A percentile compares a stretch with the other conserved stretches of the same genome.
These are phyloP conservation scores for Starmerella potacharoeniae DNA, from an alignment of 805 yeast genomes.

Conservation along the genomic window DNA sequence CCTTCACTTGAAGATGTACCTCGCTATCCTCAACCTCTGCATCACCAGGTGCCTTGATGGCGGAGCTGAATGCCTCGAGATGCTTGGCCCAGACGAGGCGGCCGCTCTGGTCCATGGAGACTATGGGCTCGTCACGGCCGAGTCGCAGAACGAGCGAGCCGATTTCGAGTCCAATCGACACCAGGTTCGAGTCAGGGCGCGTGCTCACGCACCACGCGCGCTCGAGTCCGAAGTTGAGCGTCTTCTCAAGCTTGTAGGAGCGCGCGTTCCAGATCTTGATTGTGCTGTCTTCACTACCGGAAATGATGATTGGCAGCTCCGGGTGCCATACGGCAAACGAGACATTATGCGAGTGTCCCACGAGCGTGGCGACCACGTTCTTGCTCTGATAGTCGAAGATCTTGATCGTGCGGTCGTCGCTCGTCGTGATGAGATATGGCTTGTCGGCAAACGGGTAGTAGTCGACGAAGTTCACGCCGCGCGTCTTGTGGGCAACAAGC, in stretches of 20 bases:
- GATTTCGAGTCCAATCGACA: slow-evolving; percentile 90
- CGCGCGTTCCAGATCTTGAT: slow-evolving; percentile 90
- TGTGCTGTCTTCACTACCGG: slow-evolving; percentile 96
- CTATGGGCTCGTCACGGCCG: slow-evolving; percentile 89
- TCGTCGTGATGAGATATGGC: slow-evolving; percentile 84
- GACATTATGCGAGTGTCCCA: slow-evolving; percentile 88
- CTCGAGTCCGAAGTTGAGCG: slow-evolving; percentile 82
- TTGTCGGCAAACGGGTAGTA: slow-evolving; percentile 96
- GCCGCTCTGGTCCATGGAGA: slow-evolving; percentile 88
- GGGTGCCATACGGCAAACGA: slow-evolving; percentile 97
- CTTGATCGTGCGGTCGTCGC: slow-evolving; percentile 81
- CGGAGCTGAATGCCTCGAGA: slow-evolving; percentile 75
- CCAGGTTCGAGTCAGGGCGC: slow-evolving; percentile 59
- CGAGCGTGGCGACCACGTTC: slow-evolving; percentile 84
- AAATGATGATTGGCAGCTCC: slow-evolving; percentile 84
- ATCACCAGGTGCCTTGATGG: slow-evolving; percentile 42
- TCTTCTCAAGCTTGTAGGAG: slow-evolving; percentile 86
- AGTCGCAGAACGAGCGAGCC: slow-evolving; percentile 81
- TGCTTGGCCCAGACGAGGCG: slow-evolving; percentile 85
- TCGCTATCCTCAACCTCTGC: slow-evolving; percentile 16
- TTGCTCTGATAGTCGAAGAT: slow-evolving; percentile 97
- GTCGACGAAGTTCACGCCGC: slow-evolving; percentile 92
- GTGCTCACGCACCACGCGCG: slow-evolving; percentile 92
- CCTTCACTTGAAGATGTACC: slow-evolving; percentile 69
- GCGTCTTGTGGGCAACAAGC: slow-evolving; percentile 75